phyloP scores from a whole-genome alignment of 2,329 filamentous ascomycete species.

The Fulvia fulva region DNA sequence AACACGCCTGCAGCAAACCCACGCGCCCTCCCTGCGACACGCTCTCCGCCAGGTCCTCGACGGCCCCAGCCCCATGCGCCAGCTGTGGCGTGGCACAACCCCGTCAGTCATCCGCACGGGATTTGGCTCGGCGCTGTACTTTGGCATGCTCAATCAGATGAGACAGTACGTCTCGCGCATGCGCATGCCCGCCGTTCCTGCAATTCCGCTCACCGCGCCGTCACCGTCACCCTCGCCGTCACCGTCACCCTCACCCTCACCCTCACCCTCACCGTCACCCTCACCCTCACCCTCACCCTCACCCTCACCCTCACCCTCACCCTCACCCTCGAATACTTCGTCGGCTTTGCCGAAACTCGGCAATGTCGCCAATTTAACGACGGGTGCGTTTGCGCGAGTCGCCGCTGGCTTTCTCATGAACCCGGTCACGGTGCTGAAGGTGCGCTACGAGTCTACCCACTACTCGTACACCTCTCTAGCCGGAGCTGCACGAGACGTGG shows the following conservation, averaged over 20 bases:
- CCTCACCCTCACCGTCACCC: too few relatives aligned
- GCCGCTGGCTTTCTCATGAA: slow-evolving; percentile 88
- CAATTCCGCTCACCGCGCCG: slow-evolving; percentile 2
- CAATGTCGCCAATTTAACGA: slow-evolving; percentile 77
- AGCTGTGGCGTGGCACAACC: slow-evolving; percentile 87
- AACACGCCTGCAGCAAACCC: slow-evolving; percentile 86
- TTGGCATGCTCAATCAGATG: slow-evolving; percentile 71
- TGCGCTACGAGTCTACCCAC: slow-evolving; percentile 84
- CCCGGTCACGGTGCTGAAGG: slow-evolving; percentile 94
- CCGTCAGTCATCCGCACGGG: slow-evolving; percentile 92
- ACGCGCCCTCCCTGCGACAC: slow-evolving; percentile 59
- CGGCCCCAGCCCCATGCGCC: slow-evolving; percentile 62
- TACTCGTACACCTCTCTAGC: slow-evolving; percentile 78
- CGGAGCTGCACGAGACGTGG: slow-evolving; percentile 70
- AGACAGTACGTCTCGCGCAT: slow-evolving; percentile 40
- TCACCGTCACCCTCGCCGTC: too few relatives aligned
- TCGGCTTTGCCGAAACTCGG: slow-evolving; percentile 77
- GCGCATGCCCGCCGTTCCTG: slow-evolving; percentile 22
- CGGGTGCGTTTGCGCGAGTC: slow-evolving; percentile 78
- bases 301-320: too few relatives aligned
- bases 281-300: too few relatives aligned
- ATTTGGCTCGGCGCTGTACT: slow-evolving; percentile 90
- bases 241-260: too few relatives aligned
- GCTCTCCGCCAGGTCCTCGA: slow-evolving; percentile 67
- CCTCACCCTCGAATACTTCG: slow-evolving; percentile 40